Conservation (phyloP, 176 grass and related monocot species). For the Aegilops bicornis region DNA sequence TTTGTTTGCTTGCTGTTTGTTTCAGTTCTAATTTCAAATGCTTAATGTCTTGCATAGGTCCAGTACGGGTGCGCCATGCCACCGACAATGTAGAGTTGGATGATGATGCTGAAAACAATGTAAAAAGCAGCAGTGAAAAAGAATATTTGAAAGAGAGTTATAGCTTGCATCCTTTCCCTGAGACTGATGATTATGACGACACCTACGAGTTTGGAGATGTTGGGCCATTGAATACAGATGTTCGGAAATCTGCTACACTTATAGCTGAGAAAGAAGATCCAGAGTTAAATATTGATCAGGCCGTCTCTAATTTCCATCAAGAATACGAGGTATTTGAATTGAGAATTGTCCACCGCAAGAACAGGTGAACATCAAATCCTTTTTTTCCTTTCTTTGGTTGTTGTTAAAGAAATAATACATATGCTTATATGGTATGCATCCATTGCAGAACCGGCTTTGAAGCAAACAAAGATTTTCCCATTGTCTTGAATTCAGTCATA, state of each 20-base stretch:
- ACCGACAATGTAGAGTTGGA: constrained; percentile 16
- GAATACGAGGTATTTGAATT: constrained; percentile 97
- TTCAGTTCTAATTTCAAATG: constrained; percentile 4
- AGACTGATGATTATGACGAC: constrained; percentile 45
- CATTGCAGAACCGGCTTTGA: constrained; percentile 94
- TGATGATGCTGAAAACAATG: constrained; percentile 35
- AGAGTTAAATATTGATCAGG: constrained; percentile 54
- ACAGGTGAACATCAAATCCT: constrained; percentile 70
- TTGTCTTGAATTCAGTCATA: constrained; percentile 81
- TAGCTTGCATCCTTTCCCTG: constrained; percentile 45
- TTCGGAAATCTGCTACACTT: constrained; percentile 33
- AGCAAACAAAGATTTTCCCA: constrained; percentile 91
- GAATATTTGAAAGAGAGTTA: constrained; percentile 46
- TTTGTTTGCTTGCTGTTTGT: constrained; percentile 5
- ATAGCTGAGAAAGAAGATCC: constrained; percentile 55
- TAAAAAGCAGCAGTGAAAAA: constrained; percentile 34
- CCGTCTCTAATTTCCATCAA: constrained; percentile 55
- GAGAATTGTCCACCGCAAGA: constrained; percentile 98
- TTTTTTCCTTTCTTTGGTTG: constrained; percentile 19
- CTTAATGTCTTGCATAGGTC: constrained; percentile 45
- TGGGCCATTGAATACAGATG: constrained; percentile 34
- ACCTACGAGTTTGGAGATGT: constrained; percentile 47
- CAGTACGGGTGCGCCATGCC: not conserved
- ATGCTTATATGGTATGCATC: constrained; percentile 50
- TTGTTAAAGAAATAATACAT: constrained; percentile 23